Base-by-base conservation (phyloP, 257 asterid species). In the Mentha longifolia region DNA sequence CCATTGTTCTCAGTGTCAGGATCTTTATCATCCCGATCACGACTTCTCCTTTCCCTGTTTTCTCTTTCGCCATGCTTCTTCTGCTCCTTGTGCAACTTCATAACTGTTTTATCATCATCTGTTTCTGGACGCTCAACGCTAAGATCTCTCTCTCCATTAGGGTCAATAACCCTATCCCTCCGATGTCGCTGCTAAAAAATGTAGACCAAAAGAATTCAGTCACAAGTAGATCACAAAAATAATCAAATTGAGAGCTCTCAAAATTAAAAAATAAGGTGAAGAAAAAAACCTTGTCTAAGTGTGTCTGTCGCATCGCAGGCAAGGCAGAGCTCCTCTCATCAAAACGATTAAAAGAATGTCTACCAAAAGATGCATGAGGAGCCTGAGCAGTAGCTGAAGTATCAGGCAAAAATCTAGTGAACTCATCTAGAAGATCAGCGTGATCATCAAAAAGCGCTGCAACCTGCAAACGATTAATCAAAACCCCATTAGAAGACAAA, bases 391-490 rank as follows among this genome's bases (percentile, higher is more conserved):
- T 30, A 20, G 83, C 86, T 72, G 98, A 91, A 75, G 82, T 75
- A 81, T 94, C 91, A 9, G 99, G 99, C 69, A 95, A 76, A 83
- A 95, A 95, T 80, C 96, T 87, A 42, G 95, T 92, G 83, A 95
- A 95, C 87, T 95, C 98, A 12, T 84, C 98, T 20, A 92, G 97
- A 78, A 95, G 95, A 83, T 95, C 99, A 16, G 89, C 88, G 70
- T 95, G 99, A 72, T 85, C 95, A 39, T 75, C 86, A 76, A 95
- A 88, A 76, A 95, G 96, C 12, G 79, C 75, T 65, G 96, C 96
- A 77, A 95, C 99, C 99, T 95, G 85, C 66, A 79, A 50, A 66
- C 37, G 74, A 74, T 54, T 37, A 9, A 51, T 61, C 51, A 74
- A 70, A 49, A 75, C 65, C 33, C 37, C 42, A 61, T 19, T 65